Evolutionary conservation across 176 grass and related monocot species (phyloP), one percentile per base, ranked within the genome.

Genomic region (Lolium perenne): DNA sequence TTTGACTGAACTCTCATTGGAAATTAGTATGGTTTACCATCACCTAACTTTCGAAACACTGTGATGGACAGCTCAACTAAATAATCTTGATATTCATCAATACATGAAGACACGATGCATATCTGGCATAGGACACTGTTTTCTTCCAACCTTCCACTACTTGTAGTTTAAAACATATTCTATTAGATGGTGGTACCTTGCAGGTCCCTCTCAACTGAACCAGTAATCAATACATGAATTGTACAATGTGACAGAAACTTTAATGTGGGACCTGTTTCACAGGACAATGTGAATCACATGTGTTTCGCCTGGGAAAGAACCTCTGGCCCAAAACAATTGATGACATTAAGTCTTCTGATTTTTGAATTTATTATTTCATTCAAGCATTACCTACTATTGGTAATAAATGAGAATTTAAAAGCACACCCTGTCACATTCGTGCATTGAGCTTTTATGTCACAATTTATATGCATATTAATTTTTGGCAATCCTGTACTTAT

Each of bases 261-360:
- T 64, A 86, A 78, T 90, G 64, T 43, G 41, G 29, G 63, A 63
- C 45, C 72, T 56, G 17, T 66, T 82, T 83, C 16, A 26, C 26
- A 72, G 22, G 62, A 51, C 56, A 86, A 78, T 77, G 83, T 90
- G 83, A 61, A 86, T 63, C 88, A 86, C 83, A 71, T 72, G 78
- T 71, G 80, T 59, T 86, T 69, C n/a, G 74, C 56, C 41, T 82
- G 50, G 65, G 65, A 47, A 78, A 46, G 38, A 62, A 80, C 38
- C 43, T 86, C 55, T 65, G 55, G 43, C 22, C 6, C 79, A 74
- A 35, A 78, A 48, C 47, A 87, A 65, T 90, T 83, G 81, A 83
- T 79, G 80, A 21, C 73, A 78, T 78, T 65, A 71, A 47, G 47
- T 22, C 45, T 16, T 66, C 63, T 66, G 63, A 66, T 66, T 90